Percentiles rank a stretch among this genome's conserved stretches.
Evolutionary conservation across 495 filamentous ascomycete species (phyloP).

Genomic region (Delitschia confertaspora): DNA sequence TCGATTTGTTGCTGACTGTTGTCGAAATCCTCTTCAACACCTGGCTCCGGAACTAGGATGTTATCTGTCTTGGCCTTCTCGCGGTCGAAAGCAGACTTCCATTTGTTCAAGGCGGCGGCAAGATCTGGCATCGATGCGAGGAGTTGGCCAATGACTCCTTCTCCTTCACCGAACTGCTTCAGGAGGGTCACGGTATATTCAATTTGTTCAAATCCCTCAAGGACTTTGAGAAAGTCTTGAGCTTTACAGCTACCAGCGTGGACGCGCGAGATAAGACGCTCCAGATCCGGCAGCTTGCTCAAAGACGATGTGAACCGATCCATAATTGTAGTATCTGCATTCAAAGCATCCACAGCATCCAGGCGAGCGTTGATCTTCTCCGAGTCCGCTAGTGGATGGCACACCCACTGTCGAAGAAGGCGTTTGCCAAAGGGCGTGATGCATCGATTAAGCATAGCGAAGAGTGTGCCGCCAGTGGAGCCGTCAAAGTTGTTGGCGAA

Average conservation of each 20-base stretch:
- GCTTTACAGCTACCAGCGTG: slow-evolving; percentile 83
- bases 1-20: slow-evolving; percentile 69
- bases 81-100: slow-evolving; percentile 91
- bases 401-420: slow-evolving; percentile 95
- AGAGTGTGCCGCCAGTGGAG: slow-evolving; percentile 73
- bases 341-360: slow-evolving; percentile 89
- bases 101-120: slow-evolving; percentile 59
- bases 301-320: slow-evolving; percentile 80
- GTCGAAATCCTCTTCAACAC: slow-evolving; percentile 90
- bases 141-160: slow-evolving; percentile 76
- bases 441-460: slow-evolving; percentile 83
- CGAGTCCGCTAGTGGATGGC: slow-evolving; percentile 83
- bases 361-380: slow-evolving; percentile 85
- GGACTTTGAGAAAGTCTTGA: slow-evolving; percentile 84
- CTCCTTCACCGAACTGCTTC: slow-evolving; percentile 55
- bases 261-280: slow-evolving; percentile 87
- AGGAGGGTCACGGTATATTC: slow-evolving; percentile 81
- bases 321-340: slow-evolving; percentile 65
- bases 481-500: slow-evolving; percentile 93
- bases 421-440: slow-evolving; percentile 96
- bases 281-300: slow-evolving; percentile 85
- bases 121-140: slow-evolving; percentile 80
- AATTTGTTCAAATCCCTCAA: slow-evolving; percentile 97
- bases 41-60: slow-evolving; percentile 75
- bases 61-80: slow-evolving; percentile 65